These are phyloP conservation scores for Kwoniella heveanensis DNA, from an alignment of 768 basidiomycete genomes.

Conservation along the genomic window DNA sequence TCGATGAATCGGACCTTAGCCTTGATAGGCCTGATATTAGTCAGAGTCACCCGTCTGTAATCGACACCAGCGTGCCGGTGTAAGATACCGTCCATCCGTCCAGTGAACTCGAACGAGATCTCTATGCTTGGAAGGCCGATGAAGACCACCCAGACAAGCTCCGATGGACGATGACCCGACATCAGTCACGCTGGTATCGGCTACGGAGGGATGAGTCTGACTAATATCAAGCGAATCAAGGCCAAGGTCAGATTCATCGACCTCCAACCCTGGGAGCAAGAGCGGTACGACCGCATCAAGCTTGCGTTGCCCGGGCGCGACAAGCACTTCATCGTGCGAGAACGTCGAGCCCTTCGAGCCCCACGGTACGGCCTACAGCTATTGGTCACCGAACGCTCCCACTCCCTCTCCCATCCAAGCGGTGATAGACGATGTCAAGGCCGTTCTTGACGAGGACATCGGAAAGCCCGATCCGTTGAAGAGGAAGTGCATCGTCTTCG, in stretches of 20 bases:
- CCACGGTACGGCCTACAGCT: background rate
- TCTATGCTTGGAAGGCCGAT: no score
- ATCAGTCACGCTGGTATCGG: background rate
- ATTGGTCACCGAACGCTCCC: background rate
- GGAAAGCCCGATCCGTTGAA: background rate
- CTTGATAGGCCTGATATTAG: background rate
- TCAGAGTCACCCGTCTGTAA: background rate
- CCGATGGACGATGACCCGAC: background rate
- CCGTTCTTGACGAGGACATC: background rate
- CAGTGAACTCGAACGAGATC: no score
- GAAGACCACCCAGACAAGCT: no score
- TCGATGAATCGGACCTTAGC: background rate
- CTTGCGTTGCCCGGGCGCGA: background rate
- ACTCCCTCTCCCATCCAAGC: background rate
- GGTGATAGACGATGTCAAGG: background rate
- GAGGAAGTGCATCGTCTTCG: no score
- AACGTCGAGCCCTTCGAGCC: background rate
- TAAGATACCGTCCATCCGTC: no score
- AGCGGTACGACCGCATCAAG: background rate
- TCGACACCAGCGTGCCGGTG: background rate
- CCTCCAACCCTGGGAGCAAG: background rate
- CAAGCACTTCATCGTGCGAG: background rate
- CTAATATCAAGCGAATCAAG: background rate
- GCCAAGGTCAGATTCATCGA: background rate
- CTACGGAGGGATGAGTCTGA: background rate